phyloP scores from a whole-genome alignment of 129 eudicot species.

The Flaveria trinervia region DNA sequence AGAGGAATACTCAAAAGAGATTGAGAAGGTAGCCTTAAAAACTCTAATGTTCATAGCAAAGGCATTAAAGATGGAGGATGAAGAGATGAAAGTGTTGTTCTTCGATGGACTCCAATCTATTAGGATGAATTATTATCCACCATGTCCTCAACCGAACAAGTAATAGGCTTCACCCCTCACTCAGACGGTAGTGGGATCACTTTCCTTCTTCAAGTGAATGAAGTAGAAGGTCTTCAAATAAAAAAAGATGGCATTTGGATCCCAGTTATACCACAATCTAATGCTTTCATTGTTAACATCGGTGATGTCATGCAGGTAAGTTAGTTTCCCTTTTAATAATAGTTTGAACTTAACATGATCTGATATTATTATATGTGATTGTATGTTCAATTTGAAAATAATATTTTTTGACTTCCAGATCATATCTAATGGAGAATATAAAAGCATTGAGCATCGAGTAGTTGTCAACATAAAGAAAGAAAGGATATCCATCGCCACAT shows the following conservation, averaged over 20 bases:
- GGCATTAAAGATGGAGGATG: neutral
- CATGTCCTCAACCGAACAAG: constrained; percentile 11
- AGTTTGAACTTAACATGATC: neutral
- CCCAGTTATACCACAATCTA: neutral
- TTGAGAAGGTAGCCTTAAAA: constrained; percentile 3
- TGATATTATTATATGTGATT: neutral
- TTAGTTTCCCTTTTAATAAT: neutral
- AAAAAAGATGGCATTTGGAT: constrained; percentile 16
- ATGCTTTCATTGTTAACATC: constrained; percentile 11
- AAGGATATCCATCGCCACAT: constrained; percentile 46
- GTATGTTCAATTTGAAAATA: neutral
- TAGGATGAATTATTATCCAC: constrained; percentile 17
- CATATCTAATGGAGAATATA: constrained; percentile 32
- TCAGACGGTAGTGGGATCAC: neutral
- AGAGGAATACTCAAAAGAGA: neutral
- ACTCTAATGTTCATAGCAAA: constrained; percentile 5
- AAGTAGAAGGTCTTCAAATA: constrained; percentile 11
- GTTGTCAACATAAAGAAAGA: constrained; percentile 33
- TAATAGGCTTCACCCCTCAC: constrained; percentile 1
- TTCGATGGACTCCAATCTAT: neutral
- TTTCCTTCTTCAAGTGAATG: constrained; percentile 5
- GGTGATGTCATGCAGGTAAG: constrained; percentile 7
- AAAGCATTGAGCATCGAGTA: constrained; percentile 46
- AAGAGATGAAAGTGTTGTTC: neutral
- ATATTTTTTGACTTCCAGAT: constrained; percentile 11